Base-by-base conservation (phyloP, 805 yeast genomes). In the Brettanomyces anomalus region DNA sequence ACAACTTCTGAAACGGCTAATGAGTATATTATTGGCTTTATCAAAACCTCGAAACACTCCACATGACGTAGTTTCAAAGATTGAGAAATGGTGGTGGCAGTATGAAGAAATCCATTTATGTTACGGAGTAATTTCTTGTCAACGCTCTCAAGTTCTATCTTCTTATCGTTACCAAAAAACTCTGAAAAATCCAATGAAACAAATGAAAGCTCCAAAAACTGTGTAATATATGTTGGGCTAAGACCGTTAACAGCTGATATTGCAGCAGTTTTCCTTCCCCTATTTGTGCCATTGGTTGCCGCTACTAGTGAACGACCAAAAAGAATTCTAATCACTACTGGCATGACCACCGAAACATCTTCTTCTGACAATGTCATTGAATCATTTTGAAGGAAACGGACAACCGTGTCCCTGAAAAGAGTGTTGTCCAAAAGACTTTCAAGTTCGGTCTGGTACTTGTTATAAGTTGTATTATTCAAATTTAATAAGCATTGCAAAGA, bases 301-400 rank as follows among this genome's bases (percentile, higher is more conserved):
- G 79, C 70, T 1, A 81, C 72, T 61, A 86, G 94, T 7, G 88
- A 86, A 44, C 95, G 72, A 7, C 97, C 97, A 61, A 81, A 90
- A 17, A 93, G 65, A 20, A 93, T 81, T 50, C 96, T 66, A 39
- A 88, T 57, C 4, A 88, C 71, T 26, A 85, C 54, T 1, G 94
- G 93, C 74, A 87, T 75, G 3, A 90, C 70, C 1, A 48, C 59
- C 2, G 58, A 65, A 14, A 72, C 65, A 56, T 93, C 97, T 3
- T 67, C 67, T 6, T 67, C 70, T 48, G 83, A 86, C 42, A 88
- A 69, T 15, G 62, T 64, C 7, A 77, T 72, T 4, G 72, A 77
- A 17, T 71, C 66, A 33, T 68, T 69, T 16, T 73, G 70, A 16
- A 85, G 63, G 33, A 93, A 71, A 15, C 71, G 74, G 17, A 84